phyloP scores from a whole-genome alignment of 2,329 filamentous ascomycete species.

The Coniochaeta sp. region DNA sequence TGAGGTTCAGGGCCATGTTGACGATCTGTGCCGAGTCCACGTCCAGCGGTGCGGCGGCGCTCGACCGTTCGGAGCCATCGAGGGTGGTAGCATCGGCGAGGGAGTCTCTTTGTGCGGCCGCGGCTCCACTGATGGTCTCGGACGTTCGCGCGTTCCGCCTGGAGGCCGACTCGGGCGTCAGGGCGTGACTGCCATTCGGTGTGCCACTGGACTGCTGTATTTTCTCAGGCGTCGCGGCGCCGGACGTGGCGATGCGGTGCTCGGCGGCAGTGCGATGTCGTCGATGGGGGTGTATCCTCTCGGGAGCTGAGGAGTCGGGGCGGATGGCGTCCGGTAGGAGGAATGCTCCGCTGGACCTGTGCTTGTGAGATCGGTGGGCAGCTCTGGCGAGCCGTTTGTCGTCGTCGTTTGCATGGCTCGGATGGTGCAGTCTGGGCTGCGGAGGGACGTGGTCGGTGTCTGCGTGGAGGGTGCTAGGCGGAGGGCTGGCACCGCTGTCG shows the following conservation, averaged over 20 bases:
- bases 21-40: constrained; percentile 85
- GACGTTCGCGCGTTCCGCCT: constrained; percentile 5
- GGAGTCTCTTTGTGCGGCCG: constrained; percentile 17
- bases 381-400: constrained; percentile 12
- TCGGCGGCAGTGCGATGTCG: constrained; percentile 10
- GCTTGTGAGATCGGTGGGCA: constrained; percentile 27
- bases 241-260: neutral
- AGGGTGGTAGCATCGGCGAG: constrained; percentile 12
- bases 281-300: constrained; percentile 8
- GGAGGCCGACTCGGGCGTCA: neutral
- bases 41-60: constrained; percentile 38
- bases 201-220: neutral
- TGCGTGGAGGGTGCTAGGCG: neutral
- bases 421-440: neutral
- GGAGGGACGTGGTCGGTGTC: neutral
- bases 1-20: constrained; percentile 82
- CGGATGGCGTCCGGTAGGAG: constrained; percentile 37
- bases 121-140: constrained; percentile 4
- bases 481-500: constrained; percentile 1
- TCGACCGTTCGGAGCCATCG: constrained; percentile 12
- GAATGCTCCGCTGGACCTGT: constrained; percentile 41
- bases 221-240: neutral
- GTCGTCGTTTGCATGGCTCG: constrained; percentile 4
- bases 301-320: constrained; percentile 18
- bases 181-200: neutral